Percentiles rank a stretch among this genome's conserved stretches.
phyloP scores from a whole-genome alignment of 2,329 filamentous ascomycete species.

The Monosporascus sp. region DNA sequence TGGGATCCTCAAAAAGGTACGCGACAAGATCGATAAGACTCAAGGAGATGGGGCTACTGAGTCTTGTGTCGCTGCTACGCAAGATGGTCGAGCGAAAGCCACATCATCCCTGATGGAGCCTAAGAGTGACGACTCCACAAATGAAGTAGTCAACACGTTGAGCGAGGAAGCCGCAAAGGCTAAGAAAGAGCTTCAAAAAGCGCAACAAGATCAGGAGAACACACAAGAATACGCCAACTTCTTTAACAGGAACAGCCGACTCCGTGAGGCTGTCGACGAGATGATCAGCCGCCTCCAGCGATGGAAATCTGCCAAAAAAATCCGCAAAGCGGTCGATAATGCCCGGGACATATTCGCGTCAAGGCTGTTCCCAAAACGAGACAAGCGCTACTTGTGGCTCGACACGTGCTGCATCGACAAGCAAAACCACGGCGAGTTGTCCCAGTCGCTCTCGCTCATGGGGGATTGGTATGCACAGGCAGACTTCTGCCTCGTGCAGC shows the following conservation, averaged over 20 bases:
- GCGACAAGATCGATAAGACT: no score
- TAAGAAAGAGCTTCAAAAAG: background rate
- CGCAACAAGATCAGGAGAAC: constrained; percentile 2
- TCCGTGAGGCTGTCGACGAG: constrained; percentile 23
- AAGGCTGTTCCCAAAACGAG: constrained; percentile 19
- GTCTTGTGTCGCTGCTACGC: no score
- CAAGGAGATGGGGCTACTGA: no score
- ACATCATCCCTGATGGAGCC: background rate
- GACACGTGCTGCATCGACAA: constrained; percentile 31
- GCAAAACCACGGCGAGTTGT: constrained; percentile 22
- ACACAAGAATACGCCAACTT: constrained; percentile 12
- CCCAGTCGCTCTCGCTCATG: constrained; percentile 27
- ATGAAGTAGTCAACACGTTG: background rate
- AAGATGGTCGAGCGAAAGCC: no score
- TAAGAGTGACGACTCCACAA: no score
- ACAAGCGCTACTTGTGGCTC: constrained; percentile 27
- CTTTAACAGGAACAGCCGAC: constrained; percentile 13
- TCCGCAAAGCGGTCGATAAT: constrained; percentile 17
- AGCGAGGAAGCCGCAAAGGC: constrained; percentile 1
- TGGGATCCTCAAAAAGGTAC: no score
- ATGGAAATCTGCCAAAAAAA: constrained; percentile 25
- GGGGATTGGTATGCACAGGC: constrained; percentile 12
- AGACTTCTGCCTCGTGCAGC: no score
- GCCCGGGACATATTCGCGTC: constrained; percentile 20
- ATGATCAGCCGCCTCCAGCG: constrained; percentile 16